Base-by-base conservation (phyloP, 371 early-diverging fungal species). In the Mortierella sp. region DNA sequence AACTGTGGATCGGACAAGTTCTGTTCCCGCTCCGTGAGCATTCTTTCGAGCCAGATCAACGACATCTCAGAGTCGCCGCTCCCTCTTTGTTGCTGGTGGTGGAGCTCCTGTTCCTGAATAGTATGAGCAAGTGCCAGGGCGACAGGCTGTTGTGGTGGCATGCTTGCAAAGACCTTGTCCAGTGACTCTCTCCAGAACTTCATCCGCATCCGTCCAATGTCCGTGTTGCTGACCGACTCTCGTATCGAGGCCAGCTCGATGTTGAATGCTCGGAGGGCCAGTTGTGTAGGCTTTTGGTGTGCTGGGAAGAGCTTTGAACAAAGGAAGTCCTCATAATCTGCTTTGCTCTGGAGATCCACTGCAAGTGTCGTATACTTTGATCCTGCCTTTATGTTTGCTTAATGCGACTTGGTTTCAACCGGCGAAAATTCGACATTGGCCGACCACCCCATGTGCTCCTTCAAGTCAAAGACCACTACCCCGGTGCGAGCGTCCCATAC, bases 251-350 rank as follows among this genome's bases (percentile, higher is more conserved):
- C 96, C 32, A 96, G 88, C 85, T 98, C 99, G 51, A 96, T 90
- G 83, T 97, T 97, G 88, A 98, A 95, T 1, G 98, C 97, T 44
- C 97, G 91, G 41, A 98, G 82, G 0, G 96, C 97, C 90, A 86
- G 72, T 41, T 86, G 87, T 12, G 82, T 86, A 27, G 79, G 48
- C 43, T 80, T 74, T 44, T 86, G 82, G 48, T 82, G 77, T 49
- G 77, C 75, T 8, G 82, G 83, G 41, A 86, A 86, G 44, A 86
- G 82, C 38, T 86, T 82, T 4, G 87, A 82, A 41, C 87, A 82
- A 24, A 82, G 63, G 51, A 86, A 86, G 8, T 82, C 87, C 60
- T 86, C 87, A 73, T 86, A 86, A 35, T 86, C 87, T 35, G 80
- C 79, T 56, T 80, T 82, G 3, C 86, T 85, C 32, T 32, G 32